Base-by-base conservation (phyloP, 176 grass and related monocot species). In the Dactylis glomerata region DNA sequence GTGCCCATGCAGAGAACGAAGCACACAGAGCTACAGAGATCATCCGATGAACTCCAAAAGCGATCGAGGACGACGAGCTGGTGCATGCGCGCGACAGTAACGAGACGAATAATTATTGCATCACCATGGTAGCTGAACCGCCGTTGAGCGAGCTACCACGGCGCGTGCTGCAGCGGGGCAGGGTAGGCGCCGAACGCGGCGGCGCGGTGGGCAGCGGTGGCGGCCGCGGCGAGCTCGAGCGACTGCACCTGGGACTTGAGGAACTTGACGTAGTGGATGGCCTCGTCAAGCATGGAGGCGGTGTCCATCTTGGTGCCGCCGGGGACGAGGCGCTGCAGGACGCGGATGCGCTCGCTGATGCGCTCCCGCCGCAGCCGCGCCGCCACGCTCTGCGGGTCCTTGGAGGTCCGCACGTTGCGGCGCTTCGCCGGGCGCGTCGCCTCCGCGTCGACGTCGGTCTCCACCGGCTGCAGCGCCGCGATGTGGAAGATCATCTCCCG, bases 281-380 rank as follows among this genome's bases (percentile, higher is more conserved):
- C 91, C 89, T 98, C 96, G 78, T 98, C 96, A 22, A 98, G 88
- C 96, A 98, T 98, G 45, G 96, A 98, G 5, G 96, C 96, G 5
- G 96, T 98, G 88, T 98, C 96, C 96, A 98, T 98, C 91, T 95
- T 98, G 58, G 93, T 98, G 68, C 96, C 96, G 0, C 96, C 96
- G 3, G 96, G 96, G 40, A 98, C 96, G 41, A 98, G 89, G 19
- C 83, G 89, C 88, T 98, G 96, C 83, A 98, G 93, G 40, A 90
- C 90, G 68, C 96, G 89, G 82, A 98, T 98, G 68, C 93, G 91
- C 89, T 98, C 96, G 78, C 96, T 98, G 86, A 98, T 98, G 83
- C 90, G 91, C 83, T 95, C 96, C 70, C 96, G 83, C 62, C 96
- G 86, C 51, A 93, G 89, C 81, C 96, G 65, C 64, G 96, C 96